Percentiles rank a stretch among this genome's conserved stretches.
Conservation (phyloP, 352 stramenopile genomes). For the Pythium chondricola region DNA sequence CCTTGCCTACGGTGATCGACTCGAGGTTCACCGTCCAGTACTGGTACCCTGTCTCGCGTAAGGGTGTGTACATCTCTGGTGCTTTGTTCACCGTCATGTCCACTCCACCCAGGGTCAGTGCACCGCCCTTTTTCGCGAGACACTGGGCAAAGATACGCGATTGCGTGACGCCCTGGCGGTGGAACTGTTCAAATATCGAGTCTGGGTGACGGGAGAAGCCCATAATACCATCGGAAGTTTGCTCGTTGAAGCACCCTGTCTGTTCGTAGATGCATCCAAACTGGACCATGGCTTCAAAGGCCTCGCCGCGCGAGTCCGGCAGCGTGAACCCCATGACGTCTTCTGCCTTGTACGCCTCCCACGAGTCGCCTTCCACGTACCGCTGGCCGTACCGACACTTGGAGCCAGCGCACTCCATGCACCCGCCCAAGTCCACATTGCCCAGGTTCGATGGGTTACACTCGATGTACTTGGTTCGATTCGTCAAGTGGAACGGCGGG, state of each 20-base stretch:
- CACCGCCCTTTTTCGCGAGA: slow-evolving; percentile 82
- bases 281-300: slow-evolving; percentile 49
- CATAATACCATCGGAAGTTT: slow-evolving; percentile 96
- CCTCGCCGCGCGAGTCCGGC: neutral
- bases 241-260: slow-evolving; percentile 87
- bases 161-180: slow-evolving; percentile 66
- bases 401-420: slow-evolving; percentile 26
- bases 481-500: slow-evolving; percentile 51
- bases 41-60: slow-evolving; percentile 62
- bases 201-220: slow-evolving; percentile 89
- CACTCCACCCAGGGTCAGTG: slow-evolving; percentile 90
- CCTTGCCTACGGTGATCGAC: slow-evolving; percentile 34
- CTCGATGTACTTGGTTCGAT: slow-evolving; percentile 35
- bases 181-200: slow-evolving; percentile 91
- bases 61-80: slow-evolving; percentile 84
- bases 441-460: slow-evolving; percentile 35
- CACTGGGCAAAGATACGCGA: slow-evolving; percentile 92
- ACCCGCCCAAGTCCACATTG: slow-evolving; percentile 18
- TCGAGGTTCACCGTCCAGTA: slow-evolving; percentile 76
- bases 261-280: slow-evolving; percentile 94
- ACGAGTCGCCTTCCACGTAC: slow-evolving; percentile 93
- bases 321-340: slow-evolving; percentile 58
- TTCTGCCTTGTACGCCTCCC: slow-evolving; percentile 85
- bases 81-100: slow-evolving; percentile 56
- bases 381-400: slow-evolving; percentile 89